Evolutionary conservation across 306 rosid genomes (phyloP), one percentile per base, ranked within the genome.

Genomic region (Astragalus glycyphyllos): DNA sequence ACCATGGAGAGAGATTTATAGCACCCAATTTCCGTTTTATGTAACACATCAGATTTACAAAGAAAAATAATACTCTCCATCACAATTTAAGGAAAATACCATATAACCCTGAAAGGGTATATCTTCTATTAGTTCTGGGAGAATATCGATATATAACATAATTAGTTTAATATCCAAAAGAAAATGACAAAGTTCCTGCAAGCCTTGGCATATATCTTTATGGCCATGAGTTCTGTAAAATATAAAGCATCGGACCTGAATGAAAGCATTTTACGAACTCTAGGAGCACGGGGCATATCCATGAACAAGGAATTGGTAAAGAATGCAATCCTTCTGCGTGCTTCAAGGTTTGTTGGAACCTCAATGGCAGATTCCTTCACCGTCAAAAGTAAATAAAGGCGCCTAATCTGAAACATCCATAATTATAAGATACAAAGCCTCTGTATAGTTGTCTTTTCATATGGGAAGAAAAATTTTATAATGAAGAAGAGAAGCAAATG

Each of bases 221-320:
- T 23, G 77, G 71, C 58, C 76, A 66, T 40, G 26, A 60, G 23
- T 55, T 66, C 68, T 74, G 23, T 53, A 37, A 13, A 32, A 60
- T 53, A 60, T 76, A 41, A 60, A 58, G 71, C 47, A 29, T 45
- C 80, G 55, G 17, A 90, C 96, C 99, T 90, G 80, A 94, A 94
- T 8, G 99, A 91, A 57, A 91, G 88, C 99, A 94, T 94, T 83
- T 94, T 89, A 65, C 99, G 95, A 68, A 91, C 99, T 68, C 88
- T 80, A 46, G 99, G 99, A 74, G 99, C 99, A 68, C 91, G 95
- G 9, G 99, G 97, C 97, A 94, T 94, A 44, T 94, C 87, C 99
- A 94, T 91, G 86, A 91, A 94, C 84, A 94, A 72, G 1, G 99
- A 94, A 81, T 94, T 94, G 76, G 99, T 71, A 56, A 94, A 94